These are phyloP conservation scores for Monosporascus sp. DNA, from an alignment of 2,329 filamentous ascomycete species.

Conservation along the genomic window DNA sequence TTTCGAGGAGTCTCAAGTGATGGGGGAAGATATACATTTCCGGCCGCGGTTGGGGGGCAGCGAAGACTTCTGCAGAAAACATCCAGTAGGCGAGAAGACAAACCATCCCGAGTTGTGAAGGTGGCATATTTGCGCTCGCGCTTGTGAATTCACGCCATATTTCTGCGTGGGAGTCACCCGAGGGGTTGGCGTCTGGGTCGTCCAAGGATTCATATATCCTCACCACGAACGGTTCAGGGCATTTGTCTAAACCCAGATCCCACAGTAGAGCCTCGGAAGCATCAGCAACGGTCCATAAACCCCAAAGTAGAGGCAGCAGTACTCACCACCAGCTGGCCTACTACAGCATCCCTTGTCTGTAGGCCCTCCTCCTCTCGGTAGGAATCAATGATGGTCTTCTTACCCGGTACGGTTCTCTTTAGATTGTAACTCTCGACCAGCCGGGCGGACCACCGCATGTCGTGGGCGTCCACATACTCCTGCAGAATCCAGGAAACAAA, in stretches of 20 bases:
- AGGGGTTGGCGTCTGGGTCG: slow-evolving; percentile 32
- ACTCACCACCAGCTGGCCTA: slow-evolving; percentile 67
- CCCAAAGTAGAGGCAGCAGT: slow-evolving; percentile 1
- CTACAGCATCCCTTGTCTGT: slow-evolving; percentile 56
- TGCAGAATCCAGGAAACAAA: slow-evolving; percentile 76
- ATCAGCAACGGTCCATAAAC: slow-evolving; percentile 5
- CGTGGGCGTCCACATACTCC: slow-evolving; percentile 60
- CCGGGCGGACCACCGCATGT: slow-evolving; percentile 56
- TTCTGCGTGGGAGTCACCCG: slow-evolving; percentile 30
- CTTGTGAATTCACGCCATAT: slow-evolving; percentile 35
- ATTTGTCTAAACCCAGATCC: slow-evolving; percentile 50
- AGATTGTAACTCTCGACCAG: slow-evolving; percentile 66
- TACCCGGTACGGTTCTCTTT: slow-evolving; percentile 55
- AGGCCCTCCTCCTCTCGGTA: slow-evolving; percentile 60
- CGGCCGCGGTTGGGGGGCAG: slow-evolving; percentile 47
- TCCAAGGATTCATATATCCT: slow-evolving; percentile 36
- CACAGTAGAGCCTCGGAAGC: slow-evolving; percentile 52
- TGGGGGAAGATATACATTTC: slow-evolving; percentile 55
- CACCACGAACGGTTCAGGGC: slow-evolving; percentile 40
- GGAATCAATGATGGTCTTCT: slow-evolving; percentile 54
- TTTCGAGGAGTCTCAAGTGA: slow-evolving; percentile 47
- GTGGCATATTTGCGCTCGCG: slow-evolving; percentile 45
- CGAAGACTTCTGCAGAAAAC: slow-evolving; percentile 57
- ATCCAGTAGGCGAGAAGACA: slow-evolving; percentile 58
- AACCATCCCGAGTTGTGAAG: slow-evolving; percentile 54